Conservation (phyloP, 768 basidiomycete genomes). For the Gymnopilus junonius region DNA sequence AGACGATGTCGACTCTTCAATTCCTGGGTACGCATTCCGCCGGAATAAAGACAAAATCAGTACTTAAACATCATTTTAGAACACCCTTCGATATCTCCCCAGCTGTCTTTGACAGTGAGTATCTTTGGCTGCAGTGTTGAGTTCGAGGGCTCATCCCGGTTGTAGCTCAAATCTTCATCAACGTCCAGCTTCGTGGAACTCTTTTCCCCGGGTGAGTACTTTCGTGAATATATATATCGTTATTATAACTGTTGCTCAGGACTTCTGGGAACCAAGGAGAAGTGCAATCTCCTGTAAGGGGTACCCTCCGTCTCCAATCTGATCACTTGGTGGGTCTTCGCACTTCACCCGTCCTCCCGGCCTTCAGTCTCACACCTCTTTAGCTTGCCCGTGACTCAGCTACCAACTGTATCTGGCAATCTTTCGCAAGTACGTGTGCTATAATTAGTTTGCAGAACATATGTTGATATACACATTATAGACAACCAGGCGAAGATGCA, state of each 20-base stretch:
- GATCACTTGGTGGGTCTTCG: slow-evolving; percentile 35
- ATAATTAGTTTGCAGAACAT: too few relatives aligned
- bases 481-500: slow-evolving; percentile 38
- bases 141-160: background rate
- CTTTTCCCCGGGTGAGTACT: slow-evolving; percentile 40
- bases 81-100: slow-evolving; percentile 49
- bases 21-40: slow-evolving; percentile 10
- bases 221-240: too few relatives aligned
- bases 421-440: slow-evolving; percentile 36
- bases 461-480: slow-evolving; percentile 1
- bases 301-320: slow-evolving; percentile 50
- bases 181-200: slow-evolving; percentile 49
- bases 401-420: slow-evolving; percentile 54
- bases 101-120: slow-evolving; percentile 38
- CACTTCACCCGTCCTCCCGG: background rate
- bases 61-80: background rate
- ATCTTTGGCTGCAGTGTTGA: background rate
- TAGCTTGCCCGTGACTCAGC: slow-evolving; percentile 41
- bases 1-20: slow-evolving; percentile 36
- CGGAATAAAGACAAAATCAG: background rate
- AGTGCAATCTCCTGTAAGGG: slow-evolving; percentile 40
- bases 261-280: slow-evolving; percentile 43
- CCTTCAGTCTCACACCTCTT: background rate
- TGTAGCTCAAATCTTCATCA: slow-evolving; percentile 45
- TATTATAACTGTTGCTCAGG: background rate